These are phyloP conservation scores for Lactifluus hygrophoroides DNA, from an alignment of 768 basidiomycete species.

Conservation along the genomic window DNA sequence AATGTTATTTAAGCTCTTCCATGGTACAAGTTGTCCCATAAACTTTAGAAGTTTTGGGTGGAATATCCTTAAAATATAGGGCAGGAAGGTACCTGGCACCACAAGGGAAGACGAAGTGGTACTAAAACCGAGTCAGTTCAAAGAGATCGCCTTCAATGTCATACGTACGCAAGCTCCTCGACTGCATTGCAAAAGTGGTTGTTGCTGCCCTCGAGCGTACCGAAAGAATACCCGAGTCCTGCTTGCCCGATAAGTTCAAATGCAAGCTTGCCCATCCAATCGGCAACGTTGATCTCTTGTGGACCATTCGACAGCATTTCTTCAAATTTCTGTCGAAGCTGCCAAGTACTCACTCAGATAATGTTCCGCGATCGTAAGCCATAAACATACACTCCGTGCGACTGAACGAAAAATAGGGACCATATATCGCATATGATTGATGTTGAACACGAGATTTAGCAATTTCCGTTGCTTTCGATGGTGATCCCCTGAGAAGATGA, in stretches of 20 bases:
- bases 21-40: constrained; percentile 30
- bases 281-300: constrained; percentile 20
- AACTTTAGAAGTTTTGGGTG: constrained; percentile 28
- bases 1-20: constrained; percentile 26
- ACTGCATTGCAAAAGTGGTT: constrained; percentile 21
- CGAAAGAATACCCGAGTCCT: constrained; percentile 22
- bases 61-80: constrained; percentile 11
- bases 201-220: constrained; percentile 6
- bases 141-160: no score
- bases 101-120: constrained; percentile 7
- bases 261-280: constrained; percentile 20
- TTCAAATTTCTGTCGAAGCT: constrained; percentile 26
- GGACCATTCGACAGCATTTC: constrained; percentile 29
- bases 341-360: constrained; percentile 31
- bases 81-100: constrained; percentile 5
- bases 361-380: constrained; percentile 27
- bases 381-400: constrained; percentile 5
- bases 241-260: constrained; percentile 23
- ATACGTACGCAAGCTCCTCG: constrained; percentile 14
- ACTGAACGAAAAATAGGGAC: constrained; percentile 19
- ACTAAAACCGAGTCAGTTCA: neutral
- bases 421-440: constrained; percentile 19
- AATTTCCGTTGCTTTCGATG: constrained; percentile 15
- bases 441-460: neutral
- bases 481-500: constrained; percentile 12